phyloP scores from a whole-genome alignment of 148 eudicot species.

The Heliosperma pusillum region DNA sequence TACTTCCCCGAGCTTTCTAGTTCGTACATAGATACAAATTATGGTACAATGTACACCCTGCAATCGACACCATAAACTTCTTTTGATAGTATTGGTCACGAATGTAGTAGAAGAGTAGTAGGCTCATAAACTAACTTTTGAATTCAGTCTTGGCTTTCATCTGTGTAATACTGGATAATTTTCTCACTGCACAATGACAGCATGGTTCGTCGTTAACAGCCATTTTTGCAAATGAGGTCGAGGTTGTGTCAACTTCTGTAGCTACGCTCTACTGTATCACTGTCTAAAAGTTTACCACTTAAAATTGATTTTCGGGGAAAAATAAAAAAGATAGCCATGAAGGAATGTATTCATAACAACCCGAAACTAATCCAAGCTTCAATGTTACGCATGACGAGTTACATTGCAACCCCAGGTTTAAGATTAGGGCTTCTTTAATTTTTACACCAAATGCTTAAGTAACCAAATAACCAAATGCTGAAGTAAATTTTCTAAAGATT shows the following conservation, averaged over 20 bases:
- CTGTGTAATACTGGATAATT: background rate
- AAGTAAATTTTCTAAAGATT: background rate
- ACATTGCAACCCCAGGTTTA: no score
- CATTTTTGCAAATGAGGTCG: background rate
- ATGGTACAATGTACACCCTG: no score
- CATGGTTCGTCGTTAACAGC: background rate
- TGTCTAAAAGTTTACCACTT: no score
- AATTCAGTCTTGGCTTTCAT: background rate
- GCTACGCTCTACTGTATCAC: no score
- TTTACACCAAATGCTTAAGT: background rate
- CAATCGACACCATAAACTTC: no score
- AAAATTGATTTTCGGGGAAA: no score
- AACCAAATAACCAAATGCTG: background rate
- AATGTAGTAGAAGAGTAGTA: background rate
- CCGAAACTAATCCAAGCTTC: no score
- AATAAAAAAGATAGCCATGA: no score
- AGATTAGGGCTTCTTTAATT: no score
- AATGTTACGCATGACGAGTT: no score
- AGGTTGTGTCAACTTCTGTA: background rate
- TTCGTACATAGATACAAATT: background rate
- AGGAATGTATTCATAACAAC: no score
- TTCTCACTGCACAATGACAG: background rate
- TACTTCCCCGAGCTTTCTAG: background rate
- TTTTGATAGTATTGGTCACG: background rate
- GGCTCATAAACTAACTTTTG: background rate